Evolutionary conservation across 2,329 filamentous ascomycete species (phyloP).

Genomic region (Colletotrichum tabaci): DNA sequence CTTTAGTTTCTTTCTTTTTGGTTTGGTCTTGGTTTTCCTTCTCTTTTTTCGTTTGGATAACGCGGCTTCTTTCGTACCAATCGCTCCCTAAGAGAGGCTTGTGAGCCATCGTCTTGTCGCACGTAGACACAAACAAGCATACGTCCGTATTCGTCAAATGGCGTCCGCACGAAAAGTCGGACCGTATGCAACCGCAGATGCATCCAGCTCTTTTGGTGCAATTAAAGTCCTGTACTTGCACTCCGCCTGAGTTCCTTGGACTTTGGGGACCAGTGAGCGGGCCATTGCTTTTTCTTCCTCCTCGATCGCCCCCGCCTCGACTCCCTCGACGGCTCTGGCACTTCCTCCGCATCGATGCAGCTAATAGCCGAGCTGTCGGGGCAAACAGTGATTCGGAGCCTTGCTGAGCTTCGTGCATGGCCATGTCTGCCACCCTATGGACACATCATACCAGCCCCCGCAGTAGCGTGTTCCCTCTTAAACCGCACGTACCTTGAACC

Average conservation of each 20-base stretch:
- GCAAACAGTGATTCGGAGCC: background rate
- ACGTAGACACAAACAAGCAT: background rate
- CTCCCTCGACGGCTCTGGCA: background rate
- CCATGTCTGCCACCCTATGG: conserved; percentile 1
- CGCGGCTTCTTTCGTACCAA: too few relatives aligned
- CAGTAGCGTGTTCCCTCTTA: conserved; percentile 3
- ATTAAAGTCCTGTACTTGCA: background rate
- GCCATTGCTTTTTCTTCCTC: background rate
- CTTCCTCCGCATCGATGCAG: background rate
- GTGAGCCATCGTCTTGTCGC: background rate
- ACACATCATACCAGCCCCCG: conserved; percentile 10
- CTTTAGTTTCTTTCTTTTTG: too few relatives aligned
- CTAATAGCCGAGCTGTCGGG: background rate
- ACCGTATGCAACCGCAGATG: background rate
- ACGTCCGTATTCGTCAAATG: background rate
- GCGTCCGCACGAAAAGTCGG: background rate
- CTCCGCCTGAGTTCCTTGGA: background rate
- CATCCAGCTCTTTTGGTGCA: background rate
- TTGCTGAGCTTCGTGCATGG: background rate
- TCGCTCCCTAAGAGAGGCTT: too few relatives aligned
- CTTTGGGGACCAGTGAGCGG: too few relatives aligned
- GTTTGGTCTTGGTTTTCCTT: too few relatives aligned
- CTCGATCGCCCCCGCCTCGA: background rate
- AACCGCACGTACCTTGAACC: conserved; percentile 3
- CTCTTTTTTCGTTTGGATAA: too few relatives aligned